Evolutionary conservation across 2,329 filamentous ascomycete species (phyloP), one percentile per base, ranked within the genome.

Genomic region (Colletotrichum sp.): DNA sequence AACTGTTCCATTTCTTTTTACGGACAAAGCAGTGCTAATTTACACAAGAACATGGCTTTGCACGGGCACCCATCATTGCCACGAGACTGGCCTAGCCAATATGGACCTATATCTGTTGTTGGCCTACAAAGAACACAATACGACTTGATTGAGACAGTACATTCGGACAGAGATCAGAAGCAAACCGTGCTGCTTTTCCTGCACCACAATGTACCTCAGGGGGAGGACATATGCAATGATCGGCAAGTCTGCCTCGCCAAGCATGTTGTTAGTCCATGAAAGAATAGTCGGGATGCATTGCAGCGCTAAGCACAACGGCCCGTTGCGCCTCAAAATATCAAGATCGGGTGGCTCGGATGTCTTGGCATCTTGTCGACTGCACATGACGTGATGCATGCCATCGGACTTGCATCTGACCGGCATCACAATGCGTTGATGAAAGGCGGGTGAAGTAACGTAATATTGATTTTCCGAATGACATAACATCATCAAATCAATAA

Each of bases 331-430:
- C 22, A 0, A 34, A 34, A 29, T n/a, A 25, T 3, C 22, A 15
- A 8, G 36, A 32, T 62, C 19, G 29, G 22, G 32, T 15, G n/a
- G 62, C 62, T 65, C 34, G 62, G 62, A 44, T 44, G 62, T 29
- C 62, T 65, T 65, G 62, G 62, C 62, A 44, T 65, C n/a, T 25
- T n/a, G 22, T 65, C 15, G 13, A 39, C 34, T 44, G 32, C 22
- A 65, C 22, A 65, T 65, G 62, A 65, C 62, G 34, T 65, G 62
- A 65, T 39, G 62, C 62, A 65, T 27, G n/a, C 36, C 22, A 65
- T 65, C 22, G 62, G 62, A 65, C 62, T 29, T 65, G 34, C 15
- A 44, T 65, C 22, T 11, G 62, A 27, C 62, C 32, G 22, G 36
- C 16, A 22, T 44, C 9, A 44, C 15, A 32, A 44, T 36, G 19